These are phyloP conservation scores for Ceriops decandra DNA, from an alignment of 345 rosid genomes.

Conservation along the genomic window DNA sequence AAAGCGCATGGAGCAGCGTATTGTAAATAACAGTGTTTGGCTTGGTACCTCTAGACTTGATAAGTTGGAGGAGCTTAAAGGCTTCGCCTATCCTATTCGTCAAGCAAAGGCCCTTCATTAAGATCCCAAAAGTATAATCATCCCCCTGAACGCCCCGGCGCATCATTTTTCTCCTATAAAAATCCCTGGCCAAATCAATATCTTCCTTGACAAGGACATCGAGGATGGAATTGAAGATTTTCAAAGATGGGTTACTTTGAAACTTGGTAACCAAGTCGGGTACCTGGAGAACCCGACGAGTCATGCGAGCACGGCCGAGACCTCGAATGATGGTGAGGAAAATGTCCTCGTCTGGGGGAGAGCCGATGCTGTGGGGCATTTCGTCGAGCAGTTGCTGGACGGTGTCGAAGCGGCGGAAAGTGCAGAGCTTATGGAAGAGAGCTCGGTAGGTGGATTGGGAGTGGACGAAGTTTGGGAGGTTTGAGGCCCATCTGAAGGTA, in stretches of 20 bases:
- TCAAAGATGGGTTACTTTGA: slow-evolving; percentile 53
- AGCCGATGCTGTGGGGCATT: slow-evolving; percentile 64
- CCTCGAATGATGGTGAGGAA: slow-evolving; percentile 66
- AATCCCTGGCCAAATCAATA: slow-evolving; percentile 77
- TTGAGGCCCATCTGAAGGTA: slow-evolving; percentile 78
- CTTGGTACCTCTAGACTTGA: slow-evolving; percentile 46
- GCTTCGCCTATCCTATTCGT: slow-evolving; percentile 81
- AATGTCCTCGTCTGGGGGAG: slow-evolving; percentile 61
- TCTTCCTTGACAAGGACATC: slow-evolving; percentile 80
- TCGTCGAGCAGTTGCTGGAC: slow-evolving; percentile 80
- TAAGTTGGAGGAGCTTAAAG: slow-evolving; percentile 74
- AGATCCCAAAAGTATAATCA: slow-evolving; percentile 74
- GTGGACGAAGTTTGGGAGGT: slow-evolving; percentile 55
- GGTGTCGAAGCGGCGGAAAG: slow-evolving; percentile 54
- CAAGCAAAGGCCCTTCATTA: slow-evolving; percentile 89
- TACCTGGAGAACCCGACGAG: slow-evolving; percentile 45
- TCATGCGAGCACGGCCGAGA: slow-evolving; percentile 58
- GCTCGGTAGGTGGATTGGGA: slow-evolving; percentile 82
- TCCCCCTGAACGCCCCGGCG: slow-evolving; percentile 60
- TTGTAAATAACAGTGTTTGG: slow-evolving; percentile 70
- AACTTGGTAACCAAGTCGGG: slow-evolving; percentile 50
- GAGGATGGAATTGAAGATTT: slow-evolving; percentile 61
- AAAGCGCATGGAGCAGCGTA: slow-evolving; percentile 65
- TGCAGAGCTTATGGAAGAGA: slow-evolving; percentile 52
- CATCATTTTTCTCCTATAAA: slow-evolving; percentile 78